Evolutionary conservation across 1,284 basidiomycete genomes (phyloP).

Genomic region (Ceratobasidium sp.): DNA sequence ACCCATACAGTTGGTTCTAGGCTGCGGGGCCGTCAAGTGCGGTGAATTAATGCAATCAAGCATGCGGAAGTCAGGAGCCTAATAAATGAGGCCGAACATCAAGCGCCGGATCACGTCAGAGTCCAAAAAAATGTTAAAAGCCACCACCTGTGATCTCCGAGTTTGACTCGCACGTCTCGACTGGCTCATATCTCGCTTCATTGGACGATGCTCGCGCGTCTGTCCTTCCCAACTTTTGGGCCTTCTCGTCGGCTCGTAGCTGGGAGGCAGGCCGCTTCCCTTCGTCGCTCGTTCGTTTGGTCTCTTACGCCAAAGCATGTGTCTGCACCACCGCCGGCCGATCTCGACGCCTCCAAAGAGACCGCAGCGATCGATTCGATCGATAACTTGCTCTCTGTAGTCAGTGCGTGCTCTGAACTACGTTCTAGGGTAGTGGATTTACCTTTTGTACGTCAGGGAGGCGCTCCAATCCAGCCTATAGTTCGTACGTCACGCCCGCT

Average conservation of each 20-base stretch:
- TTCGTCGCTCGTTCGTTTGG: constrained; percentile 16
- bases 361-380: constrained; percentile 27
- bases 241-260: background rate
- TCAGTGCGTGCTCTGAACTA: constrained; percentile 27
- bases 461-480: constrained; percentile 63
- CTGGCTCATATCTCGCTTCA: background rate
- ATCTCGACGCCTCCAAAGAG: constrained; percentile 24
- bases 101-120: constrained; percentile 34
- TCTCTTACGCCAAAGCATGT: constrained; percentile 6
- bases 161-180: background rate
- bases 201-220: background rate
- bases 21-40: background rate
- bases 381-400: constrained; percentile 34
- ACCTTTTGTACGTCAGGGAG: constrained; percentile 53
- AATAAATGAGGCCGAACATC: constrained; percentile 5
- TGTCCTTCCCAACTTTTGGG: background rate
- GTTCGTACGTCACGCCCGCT: constrained; percentile 55
- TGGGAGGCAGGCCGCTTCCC: background rate
- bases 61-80: background rate
- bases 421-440: background rate
- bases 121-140: constrained; percentile 17
- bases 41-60: background rate
- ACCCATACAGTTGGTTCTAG: background rate
- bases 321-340: background rate
- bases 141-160: constrained; percentile 1